phyloP scores from a whole-genome alignment of 1,284 basidiomycete genomes.

The Porodaedalea pini region DNA sequence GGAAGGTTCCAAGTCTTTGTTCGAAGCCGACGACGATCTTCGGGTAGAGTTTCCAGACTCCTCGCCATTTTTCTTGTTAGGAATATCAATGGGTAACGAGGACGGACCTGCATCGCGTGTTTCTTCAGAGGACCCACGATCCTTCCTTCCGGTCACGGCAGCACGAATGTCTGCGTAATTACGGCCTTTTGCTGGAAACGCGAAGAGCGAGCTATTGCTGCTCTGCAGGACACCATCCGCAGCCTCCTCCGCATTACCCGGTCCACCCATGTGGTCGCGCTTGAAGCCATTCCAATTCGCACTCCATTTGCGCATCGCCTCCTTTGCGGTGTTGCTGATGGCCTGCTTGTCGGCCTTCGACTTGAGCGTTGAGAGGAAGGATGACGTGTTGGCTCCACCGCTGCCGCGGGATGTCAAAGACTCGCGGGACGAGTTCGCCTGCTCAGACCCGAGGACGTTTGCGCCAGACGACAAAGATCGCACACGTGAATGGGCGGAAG shows the following conservation, averaged over 20 bases:
- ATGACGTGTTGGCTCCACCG: constrained; percentile 24
- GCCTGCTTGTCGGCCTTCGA: constrained; percentile 82
- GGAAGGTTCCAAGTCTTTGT: not conserved
- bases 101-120: not conserved
- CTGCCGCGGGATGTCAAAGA: constrained; percentile 1
- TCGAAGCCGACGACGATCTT: not conserved
- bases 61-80: constrained; percentile 16
- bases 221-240: constrained; percentile 42
- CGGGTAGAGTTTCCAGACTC: constrained; percentile 23
- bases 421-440: constrained; percentile 8
- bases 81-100: constrained; percentile 19
- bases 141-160: constrained; percentile 56
- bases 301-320: constrained; percentile 86
- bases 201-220: constrained; percentile 16
- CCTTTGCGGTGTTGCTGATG: constrained; percentile 74
- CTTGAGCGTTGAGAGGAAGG: constrained; percentile 71
- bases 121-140: not conserved
- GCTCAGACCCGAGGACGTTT: not conserved
- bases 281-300: constrained; percentile 68
- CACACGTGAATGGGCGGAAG: constrained; percentile 10
- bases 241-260: constrained; percentile 37
- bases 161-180: constrained; percentile 71
- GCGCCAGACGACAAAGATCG: constrained; percentile 20
- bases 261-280: constrained; percentile 40
- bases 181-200: constrained; percentile 42